These are phyloP conservation scores for Pueraria montana DNA, from an alignment of 306 rosid species.

Conservation along the genomic window DNA sequence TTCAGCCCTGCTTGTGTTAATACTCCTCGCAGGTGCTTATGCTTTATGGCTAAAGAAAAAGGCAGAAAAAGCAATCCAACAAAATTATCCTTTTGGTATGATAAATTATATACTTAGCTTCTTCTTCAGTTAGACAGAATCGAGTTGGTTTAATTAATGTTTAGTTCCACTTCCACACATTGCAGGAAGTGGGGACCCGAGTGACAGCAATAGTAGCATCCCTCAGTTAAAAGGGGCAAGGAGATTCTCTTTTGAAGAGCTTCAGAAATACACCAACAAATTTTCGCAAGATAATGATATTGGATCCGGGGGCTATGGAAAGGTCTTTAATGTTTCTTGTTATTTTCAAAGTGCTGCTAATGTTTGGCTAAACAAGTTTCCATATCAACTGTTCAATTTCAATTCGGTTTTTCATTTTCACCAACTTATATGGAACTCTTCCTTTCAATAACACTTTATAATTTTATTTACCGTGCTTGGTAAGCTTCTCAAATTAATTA, in stretches of 20 bases:
- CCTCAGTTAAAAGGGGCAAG: constrained; percentile 67
- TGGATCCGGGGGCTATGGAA: constrained; percentile 77
- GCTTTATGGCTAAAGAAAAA: constrained; percentile 60
- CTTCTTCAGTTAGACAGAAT: background rate
- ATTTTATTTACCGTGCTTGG: background rate
- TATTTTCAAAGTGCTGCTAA: constrained; percentile 4
- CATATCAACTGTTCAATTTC: constrained; percentile 1
- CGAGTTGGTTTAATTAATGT: background rate
- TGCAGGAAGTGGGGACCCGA: constrained; percentile 49
- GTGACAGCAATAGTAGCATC: constrained; percentile 38
- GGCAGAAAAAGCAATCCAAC: constrained; percentile 54
- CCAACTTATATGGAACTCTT: too few relatives aligned
- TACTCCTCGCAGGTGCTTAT: constrained; percentile 60
- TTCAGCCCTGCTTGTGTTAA: constrained; percentile 48
- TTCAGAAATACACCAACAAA: constrained; percentile 56
- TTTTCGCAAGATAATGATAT: constrained; percentile 59
- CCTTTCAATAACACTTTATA: background rate
- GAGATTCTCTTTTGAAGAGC: constrained; percentile 66
- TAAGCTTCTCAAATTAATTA: background rate
- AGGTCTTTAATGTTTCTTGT: constrained; percentile 47
- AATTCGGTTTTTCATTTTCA: background rate
- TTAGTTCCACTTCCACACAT: background rate
- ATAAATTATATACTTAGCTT: background rate
- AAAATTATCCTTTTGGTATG: constrained; percentile 52
- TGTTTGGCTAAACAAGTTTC: constrained; percentile 4